Evolutionary conservation across 352 stramenopile species (phyloP).

Genomic region (Globisporangium spinosum): DNA sequence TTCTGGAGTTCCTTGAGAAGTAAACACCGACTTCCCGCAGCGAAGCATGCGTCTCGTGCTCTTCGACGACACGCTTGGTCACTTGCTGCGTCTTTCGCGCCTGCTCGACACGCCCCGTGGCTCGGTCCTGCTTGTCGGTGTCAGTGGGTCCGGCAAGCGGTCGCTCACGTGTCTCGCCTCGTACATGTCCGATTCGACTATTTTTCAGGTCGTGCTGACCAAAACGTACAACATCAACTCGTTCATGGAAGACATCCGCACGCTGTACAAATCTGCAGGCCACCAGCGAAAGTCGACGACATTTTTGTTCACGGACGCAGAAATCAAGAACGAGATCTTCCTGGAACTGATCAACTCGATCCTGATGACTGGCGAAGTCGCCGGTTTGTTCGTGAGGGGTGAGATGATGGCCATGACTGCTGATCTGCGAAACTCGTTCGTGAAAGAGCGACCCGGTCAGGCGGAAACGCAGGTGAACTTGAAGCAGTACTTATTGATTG

Average conservation of each 20-base stretch:
- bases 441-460: conserved; percentile 92
- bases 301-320: conserved; percentile 98
- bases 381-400: conserved; percentile 97
- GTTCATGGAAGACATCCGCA: conserved; percentile 96
- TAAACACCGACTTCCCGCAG: conserved; percentile 97
- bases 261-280: conserved; percentile 96
- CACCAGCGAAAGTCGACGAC: conserved; percentile 95
- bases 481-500: conserved; percentile 97
- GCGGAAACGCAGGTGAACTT: conserved; percentile 96
- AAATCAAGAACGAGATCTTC: conserved; percentile 99
- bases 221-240: conserved; percentile 98
- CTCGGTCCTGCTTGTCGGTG: conserved; percentile 94
- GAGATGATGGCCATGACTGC: conserved; percentile 99
- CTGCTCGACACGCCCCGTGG: conserved; percentile 96
- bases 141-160: conserved; percentile 97
- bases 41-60: conserved; percentile 97
- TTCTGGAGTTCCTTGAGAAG: conserved; percentile 94
- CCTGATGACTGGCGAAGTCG: conserved; percentile 98
- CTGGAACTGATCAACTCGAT: conserved; percentile 98
- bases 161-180: conserved; percentile 94
- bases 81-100: conserved; percentile 95
- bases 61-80: conserved; percentile 97
- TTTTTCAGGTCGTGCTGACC: conserved; percentile 98
- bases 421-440: conserved; percentile 93
- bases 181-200: conserved; percentile 95